phyloP scores from a whole-genome alignment of 192 early-diverging fungal genomes.

The Linnemannia zychae region DNA sequence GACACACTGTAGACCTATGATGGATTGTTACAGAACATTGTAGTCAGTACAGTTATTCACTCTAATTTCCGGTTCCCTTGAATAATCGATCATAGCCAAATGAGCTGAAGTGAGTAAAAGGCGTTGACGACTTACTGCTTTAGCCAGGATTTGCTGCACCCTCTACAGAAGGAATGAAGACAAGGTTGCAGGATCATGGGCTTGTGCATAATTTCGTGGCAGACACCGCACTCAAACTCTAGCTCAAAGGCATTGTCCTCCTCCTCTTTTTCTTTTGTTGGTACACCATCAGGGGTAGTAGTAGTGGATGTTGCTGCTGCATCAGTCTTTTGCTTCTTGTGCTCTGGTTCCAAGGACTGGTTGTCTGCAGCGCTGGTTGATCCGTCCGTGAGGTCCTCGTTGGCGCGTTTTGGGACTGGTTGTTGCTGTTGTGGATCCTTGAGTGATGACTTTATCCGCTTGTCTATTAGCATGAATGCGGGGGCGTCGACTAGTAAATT shows the following conservation, averaged over 20 bases:
- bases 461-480: conserved; percentile 36
- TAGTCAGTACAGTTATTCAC: neutral
- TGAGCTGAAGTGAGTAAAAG: too few relatives aligned
- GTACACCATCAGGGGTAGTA: neutral
- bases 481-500: neutral
- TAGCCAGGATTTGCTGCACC: conserved; percentile 48
- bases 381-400: neutral
- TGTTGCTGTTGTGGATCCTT: conserved; percentile 7
- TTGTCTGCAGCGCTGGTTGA: neutral
- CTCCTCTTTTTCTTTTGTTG: conserved; percentile 19
- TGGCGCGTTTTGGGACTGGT: conserved; percentile 14
- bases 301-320: too few relatives aligned
- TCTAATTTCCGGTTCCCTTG: neutral
- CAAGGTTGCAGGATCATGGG: conserved; percentile 50
- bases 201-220: conserved; percentile 55
- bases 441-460: neutral
- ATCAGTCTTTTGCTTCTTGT: conserved; percentile 30
- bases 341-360: neutral
- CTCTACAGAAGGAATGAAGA: conserved; percentile 49
- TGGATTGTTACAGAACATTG: neutral
- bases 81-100: too few relatives aligned
- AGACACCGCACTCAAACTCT: conserved; percentile 51
- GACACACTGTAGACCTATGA: conserved; percentile 23
- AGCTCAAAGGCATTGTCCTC: conserved; percentile 41
- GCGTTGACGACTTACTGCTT: conserved; percentile 13